Base-by-base conservation (phyloP, 345 rosid genomes). In the Anastatica hierochuntica region DNA sequence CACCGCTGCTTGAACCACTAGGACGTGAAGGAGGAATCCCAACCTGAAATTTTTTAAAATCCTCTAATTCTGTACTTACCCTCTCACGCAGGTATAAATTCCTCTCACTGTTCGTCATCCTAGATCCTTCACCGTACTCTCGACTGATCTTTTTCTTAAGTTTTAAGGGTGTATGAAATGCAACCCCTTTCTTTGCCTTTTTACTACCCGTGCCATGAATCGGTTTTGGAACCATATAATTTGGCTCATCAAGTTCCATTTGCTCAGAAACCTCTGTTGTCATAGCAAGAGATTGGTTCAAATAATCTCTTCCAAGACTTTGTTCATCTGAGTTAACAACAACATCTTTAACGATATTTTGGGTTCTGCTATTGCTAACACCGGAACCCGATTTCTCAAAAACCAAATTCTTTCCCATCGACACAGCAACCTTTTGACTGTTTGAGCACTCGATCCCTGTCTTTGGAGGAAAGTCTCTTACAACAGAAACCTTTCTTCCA, bases 51-150 rank as follows among this genome's bases (percentile, higher is more conserved):
- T 72, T 50, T 31, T 8, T 60, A 55, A 56, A 27, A 15, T 46
- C 63, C 23, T 57, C 53, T 35, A 14, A 43, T 26, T 49, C 56
- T 17, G 20, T 33, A 34, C 96, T 16, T 46, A 44, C 48, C 37
- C 23, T 49, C 46, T 68, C 63, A 14, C 30, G 64, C 84, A 88
- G 31, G 84, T 72, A 68, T 88, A 92, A 64, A 84, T 95, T 29
- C 88, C 96, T 39, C 81, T 79, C 16, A 82, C 87, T 1, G 62
- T 68, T 74, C 80, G 76, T 17, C 40, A 23, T 65, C 29, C 2
- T 53, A 37, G 50, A 29, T 48, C 55, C 53, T 57, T 72, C 55
- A 11, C 12, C 44, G 18, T 62, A 51, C 44, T 51, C 71, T 14
- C 49, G 41, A 48, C 17, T 62, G 4, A 13, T 46, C 57, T 35